Evolutionary conservation across 495 filamentous ascomycete species (phyloP), one percentile per base, ranked within the genome.

Genomic region (Penicillium waksmanii): DNA sequence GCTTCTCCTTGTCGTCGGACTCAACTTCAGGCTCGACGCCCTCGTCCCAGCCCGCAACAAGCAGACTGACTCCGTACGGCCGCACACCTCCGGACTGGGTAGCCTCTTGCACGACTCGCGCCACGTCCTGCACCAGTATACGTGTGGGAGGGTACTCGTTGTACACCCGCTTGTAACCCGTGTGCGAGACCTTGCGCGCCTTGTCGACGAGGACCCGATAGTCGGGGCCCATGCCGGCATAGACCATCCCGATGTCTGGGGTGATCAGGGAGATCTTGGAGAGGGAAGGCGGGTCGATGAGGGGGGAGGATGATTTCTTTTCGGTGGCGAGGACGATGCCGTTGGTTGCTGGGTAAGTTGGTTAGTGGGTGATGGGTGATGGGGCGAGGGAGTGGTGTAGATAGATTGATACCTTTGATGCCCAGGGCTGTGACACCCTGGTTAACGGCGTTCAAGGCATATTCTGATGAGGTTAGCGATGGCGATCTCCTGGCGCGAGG

Each of bases 191-290:
- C 77, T 97, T 98, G 64, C 95, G 93, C 60, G 95, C 96, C 73
- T 91, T 93, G 81, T 99, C 95, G 58, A 97, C 96, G 47, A 99
- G 86, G 46, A 98, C 91, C 66, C 95, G 87, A 80, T 98, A 99
- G 77, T 99, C 96, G 52, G 95, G 95, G 17, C 96, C 92, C 95
- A 98, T 99, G 72, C 95, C 95, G 21, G 90, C 89, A 80, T 99
- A 99, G 69, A 99, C 96, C 96, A 97, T 98, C 74, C 96, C 96
- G 79, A 98, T 97, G 84, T 99, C 92, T 61, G 95, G 95, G 43
- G 96, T 98, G 80, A 99, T 91, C 67, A 95, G 85, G 73, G 90
- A 95, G 82, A 99, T 91, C 82, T 99, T 99, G 71, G 94, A 95
- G 68, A 96, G 88, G 21, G 96, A 98, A 56, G 88, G 85, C 56